A percentile compares a stretch with the other conserved stretches of the same genome.
Evolutionary conservation across 176 grass and related monocot species (phyloP).

Genomic region (Phoenix dactylifera): DNA sequence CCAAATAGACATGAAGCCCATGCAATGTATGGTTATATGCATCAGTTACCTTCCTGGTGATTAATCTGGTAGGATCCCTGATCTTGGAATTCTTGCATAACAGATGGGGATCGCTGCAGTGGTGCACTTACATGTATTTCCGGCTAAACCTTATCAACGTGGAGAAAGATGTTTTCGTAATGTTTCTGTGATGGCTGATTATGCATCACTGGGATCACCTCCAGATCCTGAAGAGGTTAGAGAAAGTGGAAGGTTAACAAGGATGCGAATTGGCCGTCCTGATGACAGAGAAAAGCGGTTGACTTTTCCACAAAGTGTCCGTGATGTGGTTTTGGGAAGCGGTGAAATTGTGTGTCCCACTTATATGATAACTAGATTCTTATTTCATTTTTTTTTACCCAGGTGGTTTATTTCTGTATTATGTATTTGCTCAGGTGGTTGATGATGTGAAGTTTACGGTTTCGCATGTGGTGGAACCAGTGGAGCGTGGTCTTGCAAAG

Average conservation of each 20-base stretch:
- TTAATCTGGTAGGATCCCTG: background rate
- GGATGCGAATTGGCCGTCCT: slow-evolving; percentile 37
- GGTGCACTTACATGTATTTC: slow-evolving; percentile 93
- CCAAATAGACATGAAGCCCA: too few relatives aligned
- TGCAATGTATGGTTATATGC: too few relatives aligned
- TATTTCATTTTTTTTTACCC: background rate
- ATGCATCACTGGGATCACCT: slow-evolving; percentile 65
- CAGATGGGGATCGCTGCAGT: slow-evolving; percentile 92
- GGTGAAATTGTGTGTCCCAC: slow-evolving; percentile 68
- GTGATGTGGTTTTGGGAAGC: slow-evolving; percentile 82
- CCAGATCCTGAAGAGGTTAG: slow-evolving; percentile 88
- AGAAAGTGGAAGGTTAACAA: slow-evolving; percentile 57
- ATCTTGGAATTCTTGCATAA: slow-evolving; percentile 15
- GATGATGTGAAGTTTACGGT: slow-evolving; percentile 98
- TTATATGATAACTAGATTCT: too few relatives aligned
- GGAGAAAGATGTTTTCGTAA: slow-evolving; percentile 72
- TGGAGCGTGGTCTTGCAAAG: slow-evolving; percentile 64
- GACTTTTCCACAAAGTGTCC: slow-evolving; percentile 87
- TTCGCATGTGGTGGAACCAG: slow-evolving; percentile 82
- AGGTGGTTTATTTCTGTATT: slow-evolving; percentile 1
- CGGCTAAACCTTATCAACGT: slow-evolving; percentile 61
- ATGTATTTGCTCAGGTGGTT: slow-evolving; percentile 52
- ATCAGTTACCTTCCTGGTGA: background rate
- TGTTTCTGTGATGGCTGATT: slow-evolving; percentile 91
- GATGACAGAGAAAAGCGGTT: slow-evolving; percentile 45